These are phyloP conservation scores for Cyclostephanos invisitatus DNA, from an alignment of 108 stramenopile species.

Conservation along the genomic window DNA sequence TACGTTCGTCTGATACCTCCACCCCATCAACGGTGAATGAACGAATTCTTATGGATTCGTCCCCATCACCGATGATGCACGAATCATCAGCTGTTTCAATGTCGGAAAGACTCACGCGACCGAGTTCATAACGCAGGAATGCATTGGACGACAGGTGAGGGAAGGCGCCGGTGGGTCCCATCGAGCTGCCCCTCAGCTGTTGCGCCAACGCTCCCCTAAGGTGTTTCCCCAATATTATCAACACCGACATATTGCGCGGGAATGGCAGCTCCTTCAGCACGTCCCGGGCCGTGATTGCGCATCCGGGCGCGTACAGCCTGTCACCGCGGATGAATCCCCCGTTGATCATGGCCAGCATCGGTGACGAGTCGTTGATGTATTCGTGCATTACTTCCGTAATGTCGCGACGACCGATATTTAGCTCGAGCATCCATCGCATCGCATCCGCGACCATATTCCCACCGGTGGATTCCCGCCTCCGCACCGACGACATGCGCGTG, in stretches of 20 bases:
- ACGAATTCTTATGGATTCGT: constrained; percentile 17
- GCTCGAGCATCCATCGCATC: constrained; percentile 39
- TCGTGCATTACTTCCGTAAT: not conserved
- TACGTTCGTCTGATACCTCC: constrained; percentile 24
- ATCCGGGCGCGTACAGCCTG: constrained; percentile 40
- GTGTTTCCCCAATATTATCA: constrained; percentile 29
- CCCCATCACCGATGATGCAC: too few species aligned
- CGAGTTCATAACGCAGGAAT: constrained; percentile 15
- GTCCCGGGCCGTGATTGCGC: constrained; percentile 31
- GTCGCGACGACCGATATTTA: constrained; percentile 1
- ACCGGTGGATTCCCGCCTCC: constrained; percentile 42
- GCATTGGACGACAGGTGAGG: constrained; percentile 47
- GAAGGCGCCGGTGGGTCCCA: constrained; percentile 42
- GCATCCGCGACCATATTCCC: constrained; percentile 47
- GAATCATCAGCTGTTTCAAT: not conserved
- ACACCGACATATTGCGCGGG: constrained; percentile 30
- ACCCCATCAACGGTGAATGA: constrained; percentile 32
- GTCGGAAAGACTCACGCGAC: not conserved
- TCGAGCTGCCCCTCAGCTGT: constrained; percentile 36
- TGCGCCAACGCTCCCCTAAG: constrained; percentile 33
- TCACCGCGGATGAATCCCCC: constrained; percentile 53
- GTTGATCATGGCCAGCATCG: constrained; percentile 50
- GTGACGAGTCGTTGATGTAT: not conserved
- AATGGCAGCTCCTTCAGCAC: constrained; percentile 46
- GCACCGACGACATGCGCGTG: constrained; percentile 47